Evolutionary conservation across 2,329 filamentous ascomycete species (phyloP), one percentile per base, ranked within the genome.

Genomic region (Achaetomium macrosporum): DNA sequence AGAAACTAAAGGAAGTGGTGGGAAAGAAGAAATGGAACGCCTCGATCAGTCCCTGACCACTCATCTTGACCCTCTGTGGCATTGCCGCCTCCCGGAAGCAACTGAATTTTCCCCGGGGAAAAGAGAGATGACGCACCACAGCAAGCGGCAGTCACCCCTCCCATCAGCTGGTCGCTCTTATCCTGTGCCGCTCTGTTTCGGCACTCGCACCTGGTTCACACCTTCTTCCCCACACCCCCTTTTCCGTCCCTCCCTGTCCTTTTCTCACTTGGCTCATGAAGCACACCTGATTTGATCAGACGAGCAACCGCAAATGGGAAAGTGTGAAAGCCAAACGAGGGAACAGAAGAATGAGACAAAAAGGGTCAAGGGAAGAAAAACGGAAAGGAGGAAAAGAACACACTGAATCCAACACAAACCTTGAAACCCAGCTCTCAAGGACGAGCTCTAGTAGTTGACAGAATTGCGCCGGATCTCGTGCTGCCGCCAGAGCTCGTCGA

Each of bases 401-500:
- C n/a, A 41, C 5, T 11, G 25, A 15, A 44, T 4, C 9, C n/a
- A 41, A 44, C 1, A 31, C 30, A 39, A 17, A 44, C 25, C 17
- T 13, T 42, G 17, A 42, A 43, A 37, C 17, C 12, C 19, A 30
- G 16, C 15, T n/a, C 16, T n/a, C 17, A 39, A 10, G n/a, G 25
- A 8, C 29, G 13, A n/a, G 12, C 5, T n/a, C 47, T 12, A 50
- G 25, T 48, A 53, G 39, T 20, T 44, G 25, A 48, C 29, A 12
- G 33, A 30, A 11, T 29, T 44, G 39, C 33, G 30, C 45, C 56
- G 68, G 57, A 68, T 66, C 25, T 64, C 62, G 37, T 68, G 58
- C 54, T 76, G 73, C 11, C 61, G 54, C 44, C 63, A 63, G 66
- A 84, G 73, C 46, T 70, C 71, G 41, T 69, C 54, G 60, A 84